Conservation (phyloP, 1,284 basidiomycete genomes). For the Meira nashicola region DNA sequence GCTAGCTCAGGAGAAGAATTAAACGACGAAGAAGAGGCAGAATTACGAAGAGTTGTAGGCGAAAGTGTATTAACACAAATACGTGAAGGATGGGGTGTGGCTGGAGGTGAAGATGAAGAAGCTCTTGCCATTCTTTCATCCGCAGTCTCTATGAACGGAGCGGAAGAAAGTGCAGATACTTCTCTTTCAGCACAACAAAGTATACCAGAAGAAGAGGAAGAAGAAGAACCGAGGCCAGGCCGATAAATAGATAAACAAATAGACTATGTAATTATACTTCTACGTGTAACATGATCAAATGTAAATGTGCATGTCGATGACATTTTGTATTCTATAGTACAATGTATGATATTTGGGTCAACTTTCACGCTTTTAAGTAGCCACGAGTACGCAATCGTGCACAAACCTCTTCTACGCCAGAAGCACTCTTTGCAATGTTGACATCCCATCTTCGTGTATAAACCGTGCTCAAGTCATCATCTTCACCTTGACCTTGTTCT, state of each 20-base stretch:
- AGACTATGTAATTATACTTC: too few relatives aligned
- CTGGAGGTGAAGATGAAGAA: slow-evolving; percentile 4
- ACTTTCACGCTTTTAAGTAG: too few relatives aligned
- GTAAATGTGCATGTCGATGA: too few relatives aligned
- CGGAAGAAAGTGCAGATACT: background rate
- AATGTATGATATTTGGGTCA: too few relatives aligned
- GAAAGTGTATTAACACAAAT: slow-evolving; percentile 37
- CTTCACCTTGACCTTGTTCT: slow-evolving; percentile 4
- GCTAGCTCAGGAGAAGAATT: slow-evolving; percentile 13
- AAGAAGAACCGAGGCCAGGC: background rate
- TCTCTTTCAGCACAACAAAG: background rate
- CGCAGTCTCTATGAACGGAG: background rate
- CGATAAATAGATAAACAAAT: too few relatives aligned
- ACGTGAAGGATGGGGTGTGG: slow-evolving; percentile 24
- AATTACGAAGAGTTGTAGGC: slow-evolving; percentile 33
- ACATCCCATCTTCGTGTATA: slow-evolving; percentile 13
- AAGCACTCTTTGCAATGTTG: slow-evolving; percentile 11
- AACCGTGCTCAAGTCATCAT: background rate
- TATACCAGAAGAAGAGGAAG: background rate
- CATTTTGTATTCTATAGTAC: too few relatives aligned
- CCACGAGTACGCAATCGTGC: background rate
- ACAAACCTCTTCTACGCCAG: slow-evolving; percentile 13
- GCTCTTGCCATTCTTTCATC: background rate
- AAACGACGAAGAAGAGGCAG: slow-evolving; percentile 16
- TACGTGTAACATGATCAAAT: too few relatives aligned